These are phyloP conservation scores for Fusarium sp. DNA, from an alignment of 2,329 filamentous ascomycete genomes.

Conservation along the genomic window DNA sequence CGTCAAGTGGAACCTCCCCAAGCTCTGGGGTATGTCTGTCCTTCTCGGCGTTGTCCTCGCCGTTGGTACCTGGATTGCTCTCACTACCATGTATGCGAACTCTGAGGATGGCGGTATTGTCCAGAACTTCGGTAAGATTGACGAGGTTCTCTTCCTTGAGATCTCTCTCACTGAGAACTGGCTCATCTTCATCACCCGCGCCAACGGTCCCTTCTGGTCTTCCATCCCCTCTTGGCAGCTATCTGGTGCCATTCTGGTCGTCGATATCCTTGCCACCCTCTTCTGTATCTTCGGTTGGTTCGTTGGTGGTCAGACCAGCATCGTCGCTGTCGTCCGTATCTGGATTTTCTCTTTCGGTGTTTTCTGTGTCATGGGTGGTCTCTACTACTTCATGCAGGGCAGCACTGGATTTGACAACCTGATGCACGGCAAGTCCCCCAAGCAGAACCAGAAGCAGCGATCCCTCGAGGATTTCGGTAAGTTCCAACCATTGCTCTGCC, in stretches of 20 bases:
- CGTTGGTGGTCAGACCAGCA: conserved; percentile 73
- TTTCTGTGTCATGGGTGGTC: conserved; percentile 82
- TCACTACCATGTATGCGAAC: conserved; percentile 82
- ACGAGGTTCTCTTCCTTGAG: conserved; percentile 87
- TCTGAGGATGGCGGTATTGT: conserved; percentile 82
- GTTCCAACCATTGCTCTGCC: conserved; percentile 50
- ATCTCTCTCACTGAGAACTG: conserved; percentile 94
- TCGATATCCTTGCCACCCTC: conserved; percentile 85
- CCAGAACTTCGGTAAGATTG: conserved; percentile 85
- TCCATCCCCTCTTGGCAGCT: conserved; percentile 90
- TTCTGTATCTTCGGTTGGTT: conserved; percentile 91
- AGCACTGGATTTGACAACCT: conserved; percentile 87
- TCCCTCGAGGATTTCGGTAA: conserved; percentile 90
- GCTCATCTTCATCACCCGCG: conserved; percentile 96
- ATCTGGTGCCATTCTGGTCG: conserved; percentile 77
- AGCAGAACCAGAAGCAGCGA: conserved; percentile 83
- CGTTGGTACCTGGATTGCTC: conserved; percentile 85
- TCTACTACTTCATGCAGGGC: conserved; percentile 81
- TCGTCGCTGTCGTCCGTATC: conserved; percentile 86
- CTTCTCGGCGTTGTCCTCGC: conserved; percentile 84
- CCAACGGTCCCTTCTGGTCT: conserved; percentile 92
- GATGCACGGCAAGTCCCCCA: conserved; percentile 89
- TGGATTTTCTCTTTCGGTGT: conserved; percentile 93
- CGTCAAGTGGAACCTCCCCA: conserved; percentile 95
- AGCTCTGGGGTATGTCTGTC: conserved; percentile 92